Evolutionary conservation across 1,284 basidiomycete genomes (phyloP).

Genomic region (Termitomyces sp.): DNA sequence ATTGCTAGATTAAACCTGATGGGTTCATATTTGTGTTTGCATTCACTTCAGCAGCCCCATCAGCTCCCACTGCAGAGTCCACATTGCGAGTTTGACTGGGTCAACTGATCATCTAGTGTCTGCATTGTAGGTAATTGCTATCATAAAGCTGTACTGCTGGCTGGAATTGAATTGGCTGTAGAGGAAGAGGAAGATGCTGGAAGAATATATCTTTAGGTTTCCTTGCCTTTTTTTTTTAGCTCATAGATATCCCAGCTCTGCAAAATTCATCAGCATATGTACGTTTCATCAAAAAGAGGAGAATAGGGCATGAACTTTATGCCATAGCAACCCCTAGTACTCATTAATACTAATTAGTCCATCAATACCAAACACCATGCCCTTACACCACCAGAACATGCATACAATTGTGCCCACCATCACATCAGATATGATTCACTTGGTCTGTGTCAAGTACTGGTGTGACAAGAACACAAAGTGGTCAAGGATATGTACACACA

Average conservation of each 20-base stretch:
- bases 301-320: constrained; percentile 51
- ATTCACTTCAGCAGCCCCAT: too few relatives aligned
- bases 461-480: constrained; percentile 84
- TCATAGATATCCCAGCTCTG: constrained; percentile 42
- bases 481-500: constrained; percentile 87
- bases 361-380: constrained; percentile 83
- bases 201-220: constrained; percentile 2
- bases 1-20: too few relatives aligned
- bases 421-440: constrained; percentile 68
- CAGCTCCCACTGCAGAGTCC: too few relatives aligned
- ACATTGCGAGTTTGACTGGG: too few relatives aligned
- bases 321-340: constrained; percentile 77
- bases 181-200: too few relatives aligned
- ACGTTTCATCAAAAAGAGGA: not conserved
- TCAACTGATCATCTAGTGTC: too few relatives aligned
- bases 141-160: too few relatives aligned
- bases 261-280: constrained; percentile 9
- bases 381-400: constrained; percentile 93
- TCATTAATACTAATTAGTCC: constrained; percentile 78
- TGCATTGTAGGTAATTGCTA: too few relatives aligned
- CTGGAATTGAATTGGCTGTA: too few relatives aligned
- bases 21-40: too few relatives aligned
- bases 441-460: constrained; percentile 57
- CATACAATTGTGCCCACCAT: constrained; percentile 58
- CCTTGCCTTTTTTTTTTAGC: constrained; percentile 19